These are phyloP conservation scores for Platismatia glauca DNA, from an alignment of 495 filamentous ascomycete genomes.

Conservation along the genomic window DNA sequence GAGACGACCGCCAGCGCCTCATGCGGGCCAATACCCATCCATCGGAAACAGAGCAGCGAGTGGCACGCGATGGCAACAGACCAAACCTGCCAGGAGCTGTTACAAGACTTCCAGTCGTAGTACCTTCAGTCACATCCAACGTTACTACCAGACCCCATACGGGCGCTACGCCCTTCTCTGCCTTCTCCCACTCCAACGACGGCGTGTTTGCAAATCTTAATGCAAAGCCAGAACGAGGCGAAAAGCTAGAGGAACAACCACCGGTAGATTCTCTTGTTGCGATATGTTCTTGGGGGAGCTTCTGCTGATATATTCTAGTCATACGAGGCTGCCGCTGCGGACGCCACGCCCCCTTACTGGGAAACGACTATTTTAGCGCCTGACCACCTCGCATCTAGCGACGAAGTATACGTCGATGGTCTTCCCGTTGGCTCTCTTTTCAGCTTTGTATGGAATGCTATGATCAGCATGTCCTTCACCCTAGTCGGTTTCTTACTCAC, in stretches of 20 bases:
- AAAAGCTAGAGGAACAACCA: slow-evolving; percentile 79
- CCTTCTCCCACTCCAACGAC: slow-evolving; percentile 51
- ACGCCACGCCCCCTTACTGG: slow-evolving; percentile 96
- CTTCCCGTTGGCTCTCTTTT: slow-evolving; percentile 93
- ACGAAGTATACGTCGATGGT: slow-evolving; percentile 95
- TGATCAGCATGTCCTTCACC: slow-evolving; percentile 98
- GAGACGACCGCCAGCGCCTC: slow-evolving; percentile 76
- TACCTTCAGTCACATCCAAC: slow-evolving; percentile 31
- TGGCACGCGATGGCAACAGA: slow-evolving; percentile 25
- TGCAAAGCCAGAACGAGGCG: slow-evolving; percentile 81
- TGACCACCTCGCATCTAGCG: slow-evolving; percentile 58
- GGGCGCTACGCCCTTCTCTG: slow-evolving; percentile 11
- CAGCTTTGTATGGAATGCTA: slow-evolving; percentile 94
- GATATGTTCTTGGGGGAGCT: neutral
- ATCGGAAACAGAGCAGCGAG: slow-evolving; percentile 35
- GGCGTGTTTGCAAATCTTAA: slow-evolving; percentile 93
- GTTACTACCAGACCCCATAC: slow-evolving; percentile 6
- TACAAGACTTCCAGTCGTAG: slow-evolving; percentile 43
- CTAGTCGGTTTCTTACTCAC: slow-evolving; percentile 95
- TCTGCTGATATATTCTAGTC: slow-evolving; percentile 50
- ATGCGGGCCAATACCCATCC: slow-evolving; percentile 45
- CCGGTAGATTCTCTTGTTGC: slow-evolving; percentile 53
- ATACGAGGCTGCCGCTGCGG: slow-evolving; percentile 96
- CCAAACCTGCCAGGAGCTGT: slow-evolving; percentile 36
- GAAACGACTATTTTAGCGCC: slow-evolving; percentile 96